Evolutionary conservation across 2,329 filamentous ascomycete species (phyloP).

Genomic region (Colletotrichum sp.): DNA sequence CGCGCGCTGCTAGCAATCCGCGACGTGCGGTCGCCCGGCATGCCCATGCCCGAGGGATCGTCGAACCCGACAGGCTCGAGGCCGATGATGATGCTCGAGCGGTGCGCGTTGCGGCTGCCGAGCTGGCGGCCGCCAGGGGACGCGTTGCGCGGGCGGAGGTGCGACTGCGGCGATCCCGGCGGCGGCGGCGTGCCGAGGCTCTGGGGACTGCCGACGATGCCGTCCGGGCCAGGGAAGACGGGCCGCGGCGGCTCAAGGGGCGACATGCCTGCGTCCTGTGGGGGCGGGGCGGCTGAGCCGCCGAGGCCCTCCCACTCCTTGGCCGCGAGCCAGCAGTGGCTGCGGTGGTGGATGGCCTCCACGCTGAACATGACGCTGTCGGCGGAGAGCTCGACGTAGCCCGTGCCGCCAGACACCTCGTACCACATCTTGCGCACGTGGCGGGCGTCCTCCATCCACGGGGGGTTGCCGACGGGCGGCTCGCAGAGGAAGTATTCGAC

Average conservation of each 20-base stretch:
- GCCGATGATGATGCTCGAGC: constrained; percentile 49
- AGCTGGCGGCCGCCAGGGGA: constrained; percentile 36
- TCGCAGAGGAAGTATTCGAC: constrained; percentile 86
- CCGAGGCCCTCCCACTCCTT: constrained; percentile 51
- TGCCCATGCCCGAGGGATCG: background rate
- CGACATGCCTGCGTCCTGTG: constrained; percentile 38
- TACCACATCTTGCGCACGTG: constrained; percentile 75
- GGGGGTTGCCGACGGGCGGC: constrained; percentile 72
- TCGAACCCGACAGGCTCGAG: constrained; percentile 41
- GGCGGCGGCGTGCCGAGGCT: constrained; percentile 26
- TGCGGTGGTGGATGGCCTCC: constrained; percentile 64
- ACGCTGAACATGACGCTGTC: constrained; percentile 67
- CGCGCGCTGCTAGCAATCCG: constrained; percentile 31
- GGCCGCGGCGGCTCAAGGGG: constrained; percentile 41
- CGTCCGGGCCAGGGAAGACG: constrained; percentile 37
- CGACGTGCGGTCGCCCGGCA: constrained; percentile 20
- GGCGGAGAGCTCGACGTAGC: constrained; percentile 62
- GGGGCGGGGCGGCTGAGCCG: constrained; percentile 29
- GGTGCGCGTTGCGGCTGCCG: constrained; percentile 35
- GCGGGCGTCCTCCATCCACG: constrained; percentile 73
- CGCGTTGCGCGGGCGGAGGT: constrained; percentile 42
- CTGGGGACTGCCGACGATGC: constrained; percentile 26
- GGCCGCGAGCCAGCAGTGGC: constrained; percentile 61
- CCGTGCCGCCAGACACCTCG: constrained; percentile 68
- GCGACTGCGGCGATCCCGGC: constrained; percentile 32